Evolutionary conservation across 2,329 filamentous ascomycete genomes (phyloP), one percentile per base, ranked within the genome.

Genomic region (Shiraia sp.): DNA sequence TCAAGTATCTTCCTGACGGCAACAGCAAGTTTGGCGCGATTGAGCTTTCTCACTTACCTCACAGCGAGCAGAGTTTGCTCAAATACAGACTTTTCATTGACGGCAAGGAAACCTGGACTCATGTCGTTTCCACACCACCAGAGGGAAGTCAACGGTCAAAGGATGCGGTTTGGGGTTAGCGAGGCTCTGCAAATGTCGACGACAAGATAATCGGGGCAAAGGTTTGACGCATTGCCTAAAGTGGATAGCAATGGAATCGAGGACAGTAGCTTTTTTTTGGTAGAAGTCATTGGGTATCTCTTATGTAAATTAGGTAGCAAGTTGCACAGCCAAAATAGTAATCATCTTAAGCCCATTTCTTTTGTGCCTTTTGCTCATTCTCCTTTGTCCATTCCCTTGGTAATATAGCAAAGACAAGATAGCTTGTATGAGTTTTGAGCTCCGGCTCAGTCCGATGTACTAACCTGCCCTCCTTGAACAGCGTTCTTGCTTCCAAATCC

Each of bases 341-440:
- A 22, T 8, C 19, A 30, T 23, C 17, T 47, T 34, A 52, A 4
- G 44, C 43, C 68, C 69, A 72, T 42, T 56, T 65, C 55, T 37
- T 79, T 75, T 51, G 79, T 72, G 36, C 85, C 83, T 22, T 78
- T 23, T 79, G 79, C 71, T 99, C 93, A 53, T 96, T 89, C 46
- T 87, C 87, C 25, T 82, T 85, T 0, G 77, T 85, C 93, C 93
- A 99, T 49, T 88, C 85, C 30, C 83, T 79, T n/a, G 93, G 92
- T 46, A 99, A 72, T 3, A 93, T 75, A 0, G 93, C 93, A 73
- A 99, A 99, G 4, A 95, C 87, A 4, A 99, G 79, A 67, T 99
- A 99, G n/a, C 88, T 93, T 0, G 93, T 99, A 70, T 99, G 93
- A 6, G 88, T 93, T 78, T 96, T 96, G 46, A 97, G 74, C 61